Percentiles rank a stretch among this genome's conserved stretches.
These are phyloP conservation scores for Diplocarpon mali DNA, from an alignment of 2,329 filamentous ascomycete species.

Conservation along the genomic window DNA sequence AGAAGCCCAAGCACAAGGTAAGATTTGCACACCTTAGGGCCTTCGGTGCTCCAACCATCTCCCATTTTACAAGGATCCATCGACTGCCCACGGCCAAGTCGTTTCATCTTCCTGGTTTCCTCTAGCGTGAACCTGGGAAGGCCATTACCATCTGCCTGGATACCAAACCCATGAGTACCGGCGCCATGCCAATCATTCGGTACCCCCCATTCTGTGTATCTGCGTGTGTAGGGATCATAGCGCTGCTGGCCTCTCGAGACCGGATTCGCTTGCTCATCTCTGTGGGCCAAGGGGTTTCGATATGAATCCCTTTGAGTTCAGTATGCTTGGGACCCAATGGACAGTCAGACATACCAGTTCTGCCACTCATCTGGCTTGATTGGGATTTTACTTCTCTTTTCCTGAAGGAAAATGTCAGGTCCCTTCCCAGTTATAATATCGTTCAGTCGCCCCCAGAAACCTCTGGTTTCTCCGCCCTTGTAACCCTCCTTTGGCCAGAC, in stretches of 20 bases:
- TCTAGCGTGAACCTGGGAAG: conserved; percentile 21
- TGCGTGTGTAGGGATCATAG: conserved; percentile 23
- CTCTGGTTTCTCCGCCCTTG: conserved; percentile 18
- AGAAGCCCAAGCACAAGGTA: not conserved
- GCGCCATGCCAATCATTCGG: conserved; percentile 13
- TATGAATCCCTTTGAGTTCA: conserved; percentile 23
- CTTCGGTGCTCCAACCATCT: conserved; percentile 19
- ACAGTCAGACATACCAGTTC: conserved; percentile 20
- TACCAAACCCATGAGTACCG: conserved; percentile 7
- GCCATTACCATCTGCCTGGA: conserved; percentile 1
- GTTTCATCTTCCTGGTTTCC: conserved; percentile 15
- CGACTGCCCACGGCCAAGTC: not conserved
- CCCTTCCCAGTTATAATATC: conserved; percentile 31
- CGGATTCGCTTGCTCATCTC: not conserved
- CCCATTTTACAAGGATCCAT: conserved; percentile 16
- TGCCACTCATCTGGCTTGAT: conserved; percentile 23
- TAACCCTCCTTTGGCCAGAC: conserved; percentile 26
- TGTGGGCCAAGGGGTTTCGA: conserved; percentile 3
- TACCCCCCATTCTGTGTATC: conserved; percentile 20
- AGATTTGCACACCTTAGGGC: conserved; percentile 18
- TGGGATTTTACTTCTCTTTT: conserved; percentile 9
- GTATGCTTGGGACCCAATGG: not conserved
- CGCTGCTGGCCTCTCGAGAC: conserved; percentile 13
- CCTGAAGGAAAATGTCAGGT: conserved; percentile 31
- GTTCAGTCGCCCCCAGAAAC: conserved; percentile 23